Evolutionary conservation across 2,329 filamentous ascomycete genomes (phyloP).

Genomic region (Orbilia quercus): DNA sequence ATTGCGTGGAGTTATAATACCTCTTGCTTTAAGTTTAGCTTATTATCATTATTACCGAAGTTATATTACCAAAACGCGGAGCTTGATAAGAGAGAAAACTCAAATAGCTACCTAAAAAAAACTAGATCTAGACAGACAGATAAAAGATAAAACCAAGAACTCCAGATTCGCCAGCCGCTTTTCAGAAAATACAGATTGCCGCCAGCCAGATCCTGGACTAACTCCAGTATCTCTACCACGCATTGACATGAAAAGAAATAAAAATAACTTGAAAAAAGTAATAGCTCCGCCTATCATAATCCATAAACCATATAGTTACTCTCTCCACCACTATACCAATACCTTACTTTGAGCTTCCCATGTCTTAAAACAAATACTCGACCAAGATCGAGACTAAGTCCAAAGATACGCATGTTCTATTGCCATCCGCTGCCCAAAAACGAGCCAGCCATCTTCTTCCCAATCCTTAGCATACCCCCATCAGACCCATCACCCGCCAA

Average conservation of each 20-base stretch:
- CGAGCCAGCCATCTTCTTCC: constrained; percentile 29
- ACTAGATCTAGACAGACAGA: background rate
- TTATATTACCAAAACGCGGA: background rate
- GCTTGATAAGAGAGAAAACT: background rate
- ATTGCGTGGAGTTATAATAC: constrained; percentile 29
- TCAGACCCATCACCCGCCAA: constrained; percentile 23
- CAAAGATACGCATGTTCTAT: too few species aligned
- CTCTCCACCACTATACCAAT: too few species aligned
- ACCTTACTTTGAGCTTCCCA: too few species aligned
- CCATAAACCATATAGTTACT: too few species aligned
- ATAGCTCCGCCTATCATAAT: background rate
- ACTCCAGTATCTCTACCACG: background rate
- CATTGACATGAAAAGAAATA: too few species aligned
- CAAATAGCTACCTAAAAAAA: background rate
- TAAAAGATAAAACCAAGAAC: background rate
- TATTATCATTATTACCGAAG: background rate
- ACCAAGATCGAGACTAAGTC: too few species aligned
- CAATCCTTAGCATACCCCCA: background rate
- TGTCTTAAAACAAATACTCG: too few species aligned
- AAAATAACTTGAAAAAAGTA: background rate
- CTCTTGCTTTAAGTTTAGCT: constrained; percentile 12
- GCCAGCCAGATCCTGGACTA: background rate
- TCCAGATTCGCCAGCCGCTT: constrained; percentile 27
- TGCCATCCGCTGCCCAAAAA: constrained; percentile 7
- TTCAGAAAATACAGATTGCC: background rate